phyloP scores from a whole-genome alignment of 2,329 filamentous ascomycete genomes.

The Aspergillus pseudoglaucus region DNA sequence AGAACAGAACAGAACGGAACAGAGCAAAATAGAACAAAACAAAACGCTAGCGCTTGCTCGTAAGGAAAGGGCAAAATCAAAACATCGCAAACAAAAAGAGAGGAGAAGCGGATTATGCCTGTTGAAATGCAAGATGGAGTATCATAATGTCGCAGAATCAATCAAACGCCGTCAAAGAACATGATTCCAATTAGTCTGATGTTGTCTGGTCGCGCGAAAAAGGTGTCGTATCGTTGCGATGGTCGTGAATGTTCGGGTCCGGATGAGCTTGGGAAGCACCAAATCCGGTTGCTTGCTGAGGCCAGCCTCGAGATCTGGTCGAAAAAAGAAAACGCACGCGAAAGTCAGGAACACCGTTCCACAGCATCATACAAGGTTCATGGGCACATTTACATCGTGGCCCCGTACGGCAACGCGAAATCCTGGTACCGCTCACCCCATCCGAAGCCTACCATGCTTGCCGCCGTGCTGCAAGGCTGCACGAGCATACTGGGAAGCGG shows the following conservation, averaged over 20 bases:
- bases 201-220: slow-evolving; percentile 26
- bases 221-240: slow-evolving; percentile 28
- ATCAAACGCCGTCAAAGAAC: slow-evolving; percentile 47
- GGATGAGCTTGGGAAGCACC: slow-evolving; percentile 23
- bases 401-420: slow-evolving; percentile 63
- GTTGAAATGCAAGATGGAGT: slow-evolving; percentile 27
- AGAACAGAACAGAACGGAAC: no score
- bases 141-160: slow-evolving; percentile 40
- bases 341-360: slow-evolving; percentile 19
- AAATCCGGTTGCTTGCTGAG: slow-evolving; percentile 8
- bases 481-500: slow-evolving; percentile 82
- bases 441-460: slow-evolving; percentile 70
- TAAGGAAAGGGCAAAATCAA: slow-evolving; percentile 31
- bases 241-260: slow-evolving; percentile 40
- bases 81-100: background rate
- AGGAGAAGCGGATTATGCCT: slow-evolving; percentile 12
- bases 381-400: slow-evolving; percentile 60
- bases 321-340: slow-evolving; percentile 11
- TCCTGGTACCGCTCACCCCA: slow-evolving; percentile 76
- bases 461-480: slow-evolving; percentile 72
- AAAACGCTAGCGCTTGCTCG: slow-evolving; percentile 48
- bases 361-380: slow-evolving; percentile 28
- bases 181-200: slow-evolving; percentile 44
- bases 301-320: slow-evolving; percentile 15
- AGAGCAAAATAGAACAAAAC: slow-evolving; percentile 24